Conservation (phyloP, 768 basidiomycete genomes). For the Ramaria sp. region DNA sequence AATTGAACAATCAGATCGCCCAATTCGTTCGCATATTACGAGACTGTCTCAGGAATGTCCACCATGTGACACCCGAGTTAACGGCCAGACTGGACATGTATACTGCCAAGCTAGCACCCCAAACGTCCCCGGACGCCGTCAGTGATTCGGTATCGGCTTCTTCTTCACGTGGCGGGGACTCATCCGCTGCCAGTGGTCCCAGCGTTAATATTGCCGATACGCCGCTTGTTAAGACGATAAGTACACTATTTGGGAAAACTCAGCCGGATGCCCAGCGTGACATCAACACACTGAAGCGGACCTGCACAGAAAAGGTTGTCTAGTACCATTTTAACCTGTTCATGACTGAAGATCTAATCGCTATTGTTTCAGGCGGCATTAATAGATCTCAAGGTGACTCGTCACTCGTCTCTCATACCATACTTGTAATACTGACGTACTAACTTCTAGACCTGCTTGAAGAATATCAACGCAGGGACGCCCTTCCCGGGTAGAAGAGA, state of each 20-base stretch:
- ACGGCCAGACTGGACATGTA: slow-evolving; percentile 76
- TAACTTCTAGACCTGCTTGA: slow-evolving; percentile 63
- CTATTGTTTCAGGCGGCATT: slow-evolving; percentile 55
- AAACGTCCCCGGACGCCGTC: slow-evolving; percentile 40
- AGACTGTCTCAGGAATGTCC: slow-evolving; percentile 63
- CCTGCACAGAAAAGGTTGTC: slow-evolving; percentile 67
- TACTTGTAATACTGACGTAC: slow-evolving; percentile 1
- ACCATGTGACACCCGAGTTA: slow-evolving; percentile 78
- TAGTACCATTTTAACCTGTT: background rate
- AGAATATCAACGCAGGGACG: slow-evolving; percentile 78
- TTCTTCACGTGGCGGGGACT: slow-evolving; percentile 37
- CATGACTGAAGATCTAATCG: background rate
- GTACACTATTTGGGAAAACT: slow-evolving; percentile 59
- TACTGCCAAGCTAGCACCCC: slow-evolving; percentile 64
- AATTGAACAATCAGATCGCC: slow-evolving; percentile 86
- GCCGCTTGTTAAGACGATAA: slow-evolving; percentile 62
- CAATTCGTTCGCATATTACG: slow-evolving; percentile 79
- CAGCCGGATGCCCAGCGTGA: slow-evolving; percentile 54
- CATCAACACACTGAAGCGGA: slow-evolving; percentile 50
- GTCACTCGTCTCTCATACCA: background rate
- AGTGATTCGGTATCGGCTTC: slow-evolving; percentile 46
- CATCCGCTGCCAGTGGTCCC: slow-evolving; percentile 31
- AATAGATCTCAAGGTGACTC: slow-evolving; percentile 67
- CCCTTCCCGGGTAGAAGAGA: slow-evolving; percentile 78
- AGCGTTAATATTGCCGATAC: slow-evolving; percentile 56